phyloP scores from a whole-genome alignment of 2,329 filamentous ascomycete species.

The Corynespora cassiicola region DNA sequence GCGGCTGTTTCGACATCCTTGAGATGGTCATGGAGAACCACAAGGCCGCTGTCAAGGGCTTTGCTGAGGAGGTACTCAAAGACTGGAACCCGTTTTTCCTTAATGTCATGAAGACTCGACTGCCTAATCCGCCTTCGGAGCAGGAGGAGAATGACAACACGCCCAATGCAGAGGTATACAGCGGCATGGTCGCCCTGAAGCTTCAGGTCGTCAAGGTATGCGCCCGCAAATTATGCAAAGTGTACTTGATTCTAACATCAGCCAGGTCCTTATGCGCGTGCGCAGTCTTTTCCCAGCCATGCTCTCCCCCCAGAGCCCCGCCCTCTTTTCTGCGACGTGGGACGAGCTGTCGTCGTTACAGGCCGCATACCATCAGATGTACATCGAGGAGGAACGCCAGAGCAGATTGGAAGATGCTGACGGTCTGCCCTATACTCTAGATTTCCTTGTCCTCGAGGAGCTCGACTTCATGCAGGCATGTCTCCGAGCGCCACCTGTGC shows the following conservation, averaged over 20 bases:
- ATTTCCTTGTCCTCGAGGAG: conserved; percentile 92
- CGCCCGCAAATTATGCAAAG: neutral
- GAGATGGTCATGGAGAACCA: conserved; percentile 97
- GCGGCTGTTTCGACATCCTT: conserved; percentile 90
- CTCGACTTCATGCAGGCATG: conserved; percentile 94
- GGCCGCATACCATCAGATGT: conserved; percentile 77
- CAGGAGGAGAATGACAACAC: conserved; percentile 64
- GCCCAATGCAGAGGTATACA: conserved; percentile 70
- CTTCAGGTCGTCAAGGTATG: conserved; percentile 83
- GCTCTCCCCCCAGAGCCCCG: conserved; percentile 80
- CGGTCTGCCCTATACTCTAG: conserved; percentile 89
- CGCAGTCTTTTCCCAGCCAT: conserved; percentile 82
- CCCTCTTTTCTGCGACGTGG: conserved; percentile 88
- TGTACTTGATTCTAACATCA: conserved; percentile 6
- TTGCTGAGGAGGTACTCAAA: conserved; percentile 83
- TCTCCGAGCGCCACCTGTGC: conserved; percentile 85
- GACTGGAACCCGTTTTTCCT: conserved; percentile 93
- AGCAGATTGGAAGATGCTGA: conserved; percentile 89
- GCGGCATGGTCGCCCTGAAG: conserved; percentile 85
- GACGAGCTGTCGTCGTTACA: conserved; percentile 80
- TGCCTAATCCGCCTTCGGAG: conserved; percentile 67
- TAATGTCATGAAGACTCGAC: conserved; percentile 73
- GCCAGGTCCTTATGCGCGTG: conserved; percentile 84
- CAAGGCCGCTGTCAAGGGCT: conserved; percentile 81
- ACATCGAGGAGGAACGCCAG: conserved; percentile 84